These are phyloP conservation scores for Tetracladium marchalianum DNA, from an alignment of 495 filamentous ascomycete genomes.

Conservation along the genomic window DNA sequence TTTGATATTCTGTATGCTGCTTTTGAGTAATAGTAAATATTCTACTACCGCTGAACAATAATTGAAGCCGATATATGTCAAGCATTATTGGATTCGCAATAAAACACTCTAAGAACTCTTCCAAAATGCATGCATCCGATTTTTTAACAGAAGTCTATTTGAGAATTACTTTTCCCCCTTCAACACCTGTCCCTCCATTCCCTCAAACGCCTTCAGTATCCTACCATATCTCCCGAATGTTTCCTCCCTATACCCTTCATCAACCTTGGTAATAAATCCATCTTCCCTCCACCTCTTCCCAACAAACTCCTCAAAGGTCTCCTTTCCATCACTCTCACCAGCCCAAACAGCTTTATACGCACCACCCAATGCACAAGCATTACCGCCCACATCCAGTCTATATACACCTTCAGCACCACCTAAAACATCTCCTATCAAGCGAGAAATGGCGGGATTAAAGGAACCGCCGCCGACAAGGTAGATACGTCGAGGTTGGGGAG, in stretches of 20 bases:
- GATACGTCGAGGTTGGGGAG: constrained; percentile 76
- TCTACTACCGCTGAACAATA: no score
- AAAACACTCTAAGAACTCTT: not conserved
- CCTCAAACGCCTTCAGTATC: constrained; percentile 66
- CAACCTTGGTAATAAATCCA: constrained; percentile 70
- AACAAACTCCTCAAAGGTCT: constrained; percentile 84
- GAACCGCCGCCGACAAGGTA: constrained; percentile 92
- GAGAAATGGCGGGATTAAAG: constrained; percentile 76
- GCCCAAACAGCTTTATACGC: constrained; percentile 98
- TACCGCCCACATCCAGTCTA: constrained; percentile 86
- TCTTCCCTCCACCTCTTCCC: constrained; percentile 76
- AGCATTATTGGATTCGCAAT: no score
- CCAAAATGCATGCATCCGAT: not conserved
- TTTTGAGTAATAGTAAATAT: no score
- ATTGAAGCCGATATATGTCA: no score
- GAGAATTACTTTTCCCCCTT: constrained; percentile 27
- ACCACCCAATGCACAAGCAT: constrained; percentile 87
- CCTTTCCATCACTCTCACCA: constrained; percentile 52
- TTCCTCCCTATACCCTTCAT: constrained; percentile 65
- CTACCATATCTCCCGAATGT: constrained; percentile 67
- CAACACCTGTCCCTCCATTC: constrained; percentile 65
- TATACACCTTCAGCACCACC: constrained; percentile 86
- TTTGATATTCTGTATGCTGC: no score
- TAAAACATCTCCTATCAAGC: constrained; percentile 73
- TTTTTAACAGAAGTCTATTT: not conserved